phyloP scores from a whole-genome alignment of 2,329 filamentous ascomycete genomes.

The Fusarium neocosmosporiellum region DNA sequence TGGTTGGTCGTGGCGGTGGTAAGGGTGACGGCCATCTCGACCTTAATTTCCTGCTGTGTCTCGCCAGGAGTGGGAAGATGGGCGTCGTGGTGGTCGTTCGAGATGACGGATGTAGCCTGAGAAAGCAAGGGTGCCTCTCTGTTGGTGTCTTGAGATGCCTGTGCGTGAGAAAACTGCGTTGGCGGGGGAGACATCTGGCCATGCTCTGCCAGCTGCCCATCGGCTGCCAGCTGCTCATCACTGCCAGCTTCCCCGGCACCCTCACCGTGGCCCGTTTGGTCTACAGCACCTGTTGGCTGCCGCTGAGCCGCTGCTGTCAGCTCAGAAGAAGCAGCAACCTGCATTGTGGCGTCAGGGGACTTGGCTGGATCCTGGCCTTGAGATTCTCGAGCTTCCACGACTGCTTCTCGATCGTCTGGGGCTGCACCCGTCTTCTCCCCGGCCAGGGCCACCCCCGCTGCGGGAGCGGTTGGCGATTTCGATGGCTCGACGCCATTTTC shows the following conservation, averaged over 20 bases:
- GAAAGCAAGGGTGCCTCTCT: conserved; percentile 10
- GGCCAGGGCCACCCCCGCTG: conserved; percentile 3
- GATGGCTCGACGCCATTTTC: conserved; percentile 15
- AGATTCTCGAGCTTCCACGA: conserved; percentile 1
- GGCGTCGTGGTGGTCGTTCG: conserved; percentile 14
- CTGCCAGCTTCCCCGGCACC: conserved; percentile 7
- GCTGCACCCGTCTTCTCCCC: conserved; percentile 5
- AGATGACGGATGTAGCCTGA: conserved; percentile 16
- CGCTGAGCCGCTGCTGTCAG: conserved; percentile 5
- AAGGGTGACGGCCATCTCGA: conserved; percentile 29
- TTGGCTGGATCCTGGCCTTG: conserved; percentile 12
- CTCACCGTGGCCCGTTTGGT: conserved; percentile 6
- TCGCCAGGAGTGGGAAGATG: conserved; percentile 39
- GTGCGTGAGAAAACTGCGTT: conserved; percentile 30
- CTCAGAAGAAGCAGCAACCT: conserved; percentile 16
- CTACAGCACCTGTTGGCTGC: not conserved
- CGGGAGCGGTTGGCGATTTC: conserved; percentile 1
- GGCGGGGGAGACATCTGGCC: conserved; percentile 39
- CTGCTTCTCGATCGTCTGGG: not conserved
- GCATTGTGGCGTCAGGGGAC: conserved; percentile 30
- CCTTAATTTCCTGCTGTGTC: conserved; percentile 33
- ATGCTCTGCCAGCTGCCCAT: conserved; percentile 17
- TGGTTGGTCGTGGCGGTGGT: conserved; percentile 8
- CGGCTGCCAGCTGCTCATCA: conserved; percentile 11
- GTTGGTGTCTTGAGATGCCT: conserved; percentile 20